A percentile compares a stretch with the other conserved stretches of the same genome.
Evolutionary conservation across 352 stramenopile species (phyloP).

Genomic region (Phytophthora capsici): DNA sequence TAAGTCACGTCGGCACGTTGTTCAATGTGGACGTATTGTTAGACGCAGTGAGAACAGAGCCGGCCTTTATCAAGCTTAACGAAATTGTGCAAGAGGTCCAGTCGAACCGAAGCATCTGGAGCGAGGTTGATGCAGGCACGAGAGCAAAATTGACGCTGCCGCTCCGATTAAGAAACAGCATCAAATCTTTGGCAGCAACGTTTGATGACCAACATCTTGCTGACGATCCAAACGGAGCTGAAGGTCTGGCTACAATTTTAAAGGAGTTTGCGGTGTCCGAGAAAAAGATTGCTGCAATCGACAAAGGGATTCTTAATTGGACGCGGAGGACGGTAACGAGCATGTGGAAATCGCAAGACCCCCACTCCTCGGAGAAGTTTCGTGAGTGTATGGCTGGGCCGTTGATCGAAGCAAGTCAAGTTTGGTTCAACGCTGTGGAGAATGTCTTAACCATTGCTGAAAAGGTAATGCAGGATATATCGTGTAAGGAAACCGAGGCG

Average conservation of each 20-base stretch:
- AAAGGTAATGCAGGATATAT: conserved; percentile 5
- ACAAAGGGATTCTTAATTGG: conserved; percentile 7
- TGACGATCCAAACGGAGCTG: neutral
- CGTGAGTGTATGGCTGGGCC: conserved; percentile 20
- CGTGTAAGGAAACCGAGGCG: conserved; percentile 14
- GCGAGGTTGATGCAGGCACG: conserved; percentile 9
- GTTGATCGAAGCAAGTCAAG: conserved; percentile 17
- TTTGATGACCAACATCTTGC: conserved; percentile 15
- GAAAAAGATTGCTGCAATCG: neutral
- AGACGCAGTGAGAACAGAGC: conserved; percentile 9
- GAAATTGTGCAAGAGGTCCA: conserved; percentile 25
- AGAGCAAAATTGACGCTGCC: conserved; percentile 25
- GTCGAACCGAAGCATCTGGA: conserved; percentile 22
- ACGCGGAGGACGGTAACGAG: conserved; percentile 1
- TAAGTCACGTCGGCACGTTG: conserved; percentile 24
- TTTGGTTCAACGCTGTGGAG: conserved; percentile 36
- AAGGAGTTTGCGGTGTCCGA: conserved; percentile 29
- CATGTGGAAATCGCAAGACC: neutral
- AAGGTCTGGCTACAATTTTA: conserved; percentile 22
- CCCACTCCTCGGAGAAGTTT: conserved; percentile 20
- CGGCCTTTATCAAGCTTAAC: conserved; percentile 18
- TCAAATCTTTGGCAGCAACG: conserved; percentile 25
- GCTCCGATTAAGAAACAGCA: conserved; percentile 40
- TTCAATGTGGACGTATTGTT: conserved; percentile 47
- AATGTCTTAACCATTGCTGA: conserved; percentile 10